phyloP scores from a whole-genome alignment of 2,329 filamentous ascomycete species.

The Monilinia laxa region DNA sequence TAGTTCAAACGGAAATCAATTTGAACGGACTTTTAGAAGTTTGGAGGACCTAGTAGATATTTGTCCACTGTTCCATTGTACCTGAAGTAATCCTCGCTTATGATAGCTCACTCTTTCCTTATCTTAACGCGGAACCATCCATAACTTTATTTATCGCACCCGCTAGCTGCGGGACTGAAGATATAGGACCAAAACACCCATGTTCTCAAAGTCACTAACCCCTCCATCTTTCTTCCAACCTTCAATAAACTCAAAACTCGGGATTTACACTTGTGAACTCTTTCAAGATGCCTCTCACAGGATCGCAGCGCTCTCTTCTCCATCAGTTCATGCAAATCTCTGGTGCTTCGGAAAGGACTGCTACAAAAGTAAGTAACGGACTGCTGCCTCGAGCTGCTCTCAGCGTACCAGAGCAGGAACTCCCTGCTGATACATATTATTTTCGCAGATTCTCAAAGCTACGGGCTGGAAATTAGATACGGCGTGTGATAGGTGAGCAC shows the following conservation, averaged over 20 bases:
- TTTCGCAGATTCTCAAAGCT: constrained; percentile 41
- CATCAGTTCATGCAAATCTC: constrained; percentile 39
- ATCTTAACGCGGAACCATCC: neutral
- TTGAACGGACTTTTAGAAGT: neutral
- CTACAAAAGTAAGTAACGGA: constrained; percentile 35
- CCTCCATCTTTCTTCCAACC: constrained; percentile 14
- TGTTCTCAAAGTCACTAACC: constrained; percentile 10
- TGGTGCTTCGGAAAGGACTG: constrained; percentile 38
- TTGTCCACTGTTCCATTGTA: neutral
- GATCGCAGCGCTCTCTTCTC: constrained; percentile 32
- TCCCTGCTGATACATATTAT: constrained; percentile 29
- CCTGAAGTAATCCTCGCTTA: constrained; percentile 20
- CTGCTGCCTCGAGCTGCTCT: constrained; percentile 19
- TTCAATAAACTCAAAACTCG: neutral
- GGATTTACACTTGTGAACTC: neutral
- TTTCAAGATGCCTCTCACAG: constrained; percentile 38
- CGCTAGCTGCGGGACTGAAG: constrained; percentile 14
- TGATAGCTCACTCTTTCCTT: constrained; percentile 13
- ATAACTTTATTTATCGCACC: constrained; percentile 16
- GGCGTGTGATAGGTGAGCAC: constrained; percentile 44
- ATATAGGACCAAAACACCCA: constrained; percentile 1
- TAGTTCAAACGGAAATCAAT: too few species aligned
- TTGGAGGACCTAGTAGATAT: too few species aligned
- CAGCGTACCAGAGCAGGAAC: constrained; percentile 19
- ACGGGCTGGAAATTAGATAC: constrained; percentile 43